phyloP scores from a whole-genome alignment of 1,284 basidiomycete species.

The Vanrija pseudolonga region DNA sequence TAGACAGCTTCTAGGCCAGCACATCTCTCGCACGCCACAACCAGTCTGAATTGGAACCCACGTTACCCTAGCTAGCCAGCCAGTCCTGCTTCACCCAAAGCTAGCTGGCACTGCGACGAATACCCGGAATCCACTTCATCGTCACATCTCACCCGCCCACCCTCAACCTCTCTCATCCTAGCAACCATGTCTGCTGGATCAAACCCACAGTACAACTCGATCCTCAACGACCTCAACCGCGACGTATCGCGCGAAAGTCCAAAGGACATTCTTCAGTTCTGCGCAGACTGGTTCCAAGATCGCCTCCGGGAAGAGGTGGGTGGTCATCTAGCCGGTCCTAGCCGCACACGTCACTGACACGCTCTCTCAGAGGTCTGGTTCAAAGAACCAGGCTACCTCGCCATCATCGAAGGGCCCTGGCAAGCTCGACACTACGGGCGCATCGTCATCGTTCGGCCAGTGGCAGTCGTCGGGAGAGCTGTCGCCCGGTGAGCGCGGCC shows the following conservation, averaged over 20 bases:
- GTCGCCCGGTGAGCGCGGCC: slow-evolving; percentile 47
- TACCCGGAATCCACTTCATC: no score
- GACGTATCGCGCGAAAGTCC: slow-evolving; percentile 81
- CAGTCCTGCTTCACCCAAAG: no score
- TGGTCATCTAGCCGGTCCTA: slow-evolving; percentile 15
- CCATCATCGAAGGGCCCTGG: slow-evolving; percentile 56
- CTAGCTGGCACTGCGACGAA: no score
- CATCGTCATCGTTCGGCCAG: slow-evolving; percentile 60
- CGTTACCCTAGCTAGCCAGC: no score
- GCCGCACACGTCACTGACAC: background rate
- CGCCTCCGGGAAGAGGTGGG: slow-evolving; percentile 42
- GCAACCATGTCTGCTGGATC: background rate
- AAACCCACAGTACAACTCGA: slow-evolving; percentile 18
- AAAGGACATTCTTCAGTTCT: slow-evolving; percentile 86
- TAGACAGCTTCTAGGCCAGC: no score
- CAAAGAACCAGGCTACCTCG: background rate
- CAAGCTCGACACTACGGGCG: slow-evolving; percentile 54
- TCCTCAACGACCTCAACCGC: slow-evolving; percentile 80
- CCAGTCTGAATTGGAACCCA: no score
- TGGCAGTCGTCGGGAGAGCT: slow-evolving; percentile 46
- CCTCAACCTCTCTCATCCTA: background rate
- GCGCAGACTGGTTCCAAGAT: slow-evolving; percentile 88
- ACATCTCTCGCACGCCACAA: no score
- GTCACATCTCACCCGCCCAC: background rate
- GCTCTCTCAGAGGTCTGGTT: slow-evolving; percentile 3